Evolutionary conservation across 2,329 filamentous ascomycete species (phyloP), one percentile per base, ranked within the genome.

Genomic region (Cladosporium sp.): DNA sequence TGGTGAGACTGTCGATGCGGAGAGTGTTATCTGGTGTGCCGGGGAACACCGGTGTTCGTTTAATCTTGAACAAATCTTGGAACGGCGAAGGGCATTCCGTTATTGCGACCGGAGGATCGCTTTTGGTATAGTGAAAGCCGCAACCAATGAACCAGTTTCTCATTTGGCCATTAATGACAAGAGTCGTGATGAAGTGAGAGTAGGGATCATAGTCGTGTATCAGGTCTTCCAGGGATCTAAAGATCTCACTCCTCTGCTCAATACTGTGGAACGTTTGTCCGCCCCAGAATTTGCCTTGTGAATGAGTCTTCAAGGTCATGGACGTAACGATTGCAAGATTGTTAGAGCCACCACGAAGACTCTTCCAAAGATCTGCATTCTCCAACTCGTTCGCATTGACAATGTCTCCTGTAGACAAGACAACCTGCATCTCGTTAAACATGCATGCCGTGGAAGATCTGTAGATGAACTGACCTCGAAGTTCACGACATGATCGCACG

Each of bases 311-410:
- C 54, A 58, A 44, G 34, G 70, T 69, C 49, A 74, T 68, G 1
- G 70, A 55, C 4, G 72, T 75, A 14, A 74, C 73, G 21, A 74
- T 65, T 34, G 71, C 72, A 54, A 74, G 74, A 65, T 74, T 74
- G 64, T 73, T 74, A 18, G 67, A 65, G 32, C 73, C 73, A 15
- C 73, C 73, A 36, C 68, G 61, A 2, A 74, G 67, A 30, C 71
- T 71, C 12, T 55, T 67, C 47, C 64, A 74, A 21, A 74, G 70
- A 54, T 74, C 72, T 7, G 61, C 30, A 36, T 71, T 60, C 24
- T 66, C 65, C 7, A 61, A 41, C 4, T 61, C 55, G 64, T 71
- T 73, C 57, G 70, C 72, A 30, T 61, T 69, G 26, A 70, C 65
- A 26, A 72, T 67, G 12, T 59, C 66, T 15, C 72, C 71, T 34